Conservation (phyloP, 2,329 filamentous ascomycete genomes). For the Phialocephala sp. region DNA sequence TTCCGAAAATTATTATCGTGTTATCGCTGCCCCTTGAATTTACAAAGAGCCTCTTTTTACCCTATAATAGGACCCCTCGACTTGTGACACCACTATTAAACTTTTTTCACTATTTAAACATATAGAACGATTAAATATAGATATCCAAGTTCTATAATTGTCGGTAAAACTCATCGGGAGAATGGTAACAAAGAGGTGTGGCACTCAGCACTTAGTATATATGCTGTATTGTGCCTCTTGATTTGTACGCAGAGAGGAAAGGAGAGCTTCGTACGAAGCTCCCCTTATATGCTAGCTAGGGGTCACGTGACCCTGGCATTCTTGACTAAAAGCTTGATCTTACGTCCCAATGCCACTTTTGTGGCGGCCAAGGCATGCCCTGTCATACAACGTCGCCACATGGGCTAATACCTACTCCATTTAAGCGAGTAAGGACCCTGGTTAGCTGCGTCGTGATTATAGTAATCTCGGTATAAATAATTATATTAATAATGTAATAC, state of each 20-base stretch:
- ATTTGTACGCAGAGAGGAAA: too few species aligned
- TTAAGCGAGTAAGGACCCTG: constrained; percentile 20
- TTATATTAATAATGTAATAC: not conserved
- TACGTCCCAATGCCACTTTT: not conserved
- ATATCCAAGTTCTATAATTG: not conserved
- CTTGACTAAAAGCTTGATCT: not conserved
- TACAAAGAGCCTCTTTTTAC: not conserved
- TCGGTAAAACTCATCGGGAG: too few species aligned
- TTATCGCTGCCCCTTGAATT: not conserved
- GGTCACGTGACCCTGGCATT: too few species aligned
- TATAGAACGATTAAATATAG: not conserved
- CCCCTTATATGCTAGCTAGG: too few species aligned
- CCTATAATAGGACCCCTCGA: constrained; percentile 17
- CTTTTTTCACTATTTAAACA: constrained; percentile 2
- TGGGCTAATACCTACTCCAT: constrained; percentile 12
- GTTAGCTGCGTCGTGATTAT: constrained; percentile 11
- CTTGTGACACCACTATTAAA: constrained; percentile 17
- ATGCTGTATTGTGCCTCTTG: too few species aligned
- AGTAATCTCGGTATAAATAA: constrained; percentile 11
- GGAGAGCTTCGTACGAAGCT: too few species aligned
- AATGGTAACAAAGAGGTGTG: too few species aligned
- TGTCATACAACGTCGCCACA: constrained; percentile 14
- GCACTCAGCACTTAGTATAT: too few species aligned
- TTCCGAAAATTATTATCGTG: constrained; percentile 9
- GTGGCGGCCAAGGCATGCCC: not conserved